phyloP scores from a whole-genome alignment of 345 rosid species.

The Tarenaya hassleriana region DNA sequence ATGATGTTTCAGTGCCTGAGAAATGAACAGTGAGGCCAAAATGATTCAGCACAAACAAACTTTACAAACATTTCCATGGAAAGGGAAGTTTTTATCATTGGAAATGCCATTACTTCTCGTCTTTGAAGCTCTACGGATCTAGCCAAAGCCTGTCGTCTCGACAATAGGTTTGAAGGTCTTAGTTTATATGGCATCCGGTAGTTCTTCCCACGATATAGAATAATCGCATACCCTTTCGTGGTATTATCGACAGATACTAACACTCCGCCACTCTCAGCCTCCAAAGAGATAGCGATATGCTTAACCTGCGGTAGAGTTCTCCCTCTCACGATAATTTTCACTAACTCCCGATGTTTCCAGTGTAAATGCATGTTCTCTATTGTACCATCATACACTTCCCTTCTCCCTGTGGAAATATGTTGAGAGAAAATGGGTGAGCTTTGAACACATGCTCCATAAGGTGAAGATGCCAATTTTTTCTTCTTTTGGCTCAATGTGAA shows the following conservation, averaged over 20 bases:
- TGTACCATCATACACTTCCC: conserved; percentile 77
- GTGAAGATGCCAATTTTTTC: neutral
- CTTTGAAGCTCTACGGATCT: conserved; percentile 90
- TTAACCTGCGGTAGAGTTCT: conserved; percentile 60
- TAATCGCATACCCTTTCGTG: conserved; percentile 65
- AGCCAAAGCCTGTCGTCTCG: conserved; percentile 74
- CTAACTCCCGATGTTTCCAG: conserved; percentile 86
- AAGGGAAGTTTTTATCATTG: neutral
- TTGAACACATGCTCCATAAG: too few species aligned
- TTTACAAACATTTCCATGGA: conserved; percentile 3
- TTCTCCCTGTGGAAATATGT: conserved; percentile 42
- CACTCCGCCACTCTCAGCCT: conserved; percentile 93
- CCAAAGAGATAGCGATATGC: conserved; percentile 70
- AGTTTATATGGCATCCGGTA: conserved; percentile 46
- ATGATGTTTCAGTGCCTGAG: conserved; percentile 78
- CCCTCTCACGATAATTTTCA: conserved; percentile 66
- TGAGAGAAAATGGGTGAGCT: neutral
- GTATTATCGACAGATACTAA: conserved; percentile 76
- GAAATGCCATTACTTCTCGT: conserved; percentile 48
- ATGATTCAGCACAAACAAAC: conserved; percentile 14
- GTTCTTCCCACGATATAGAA: conserved; percentile 86
- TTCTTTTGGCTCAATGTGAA: conserved; percentile 14
- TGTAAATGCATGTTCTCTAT: conserved; percentile 91
- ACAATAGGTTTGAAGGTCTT: conserved; percentile 66
- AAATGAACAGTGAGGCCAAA: conserved; percentile 12